phyloP scores from a whole-genome alignment of 306 rosid genomes.

The Casuarina equisetifolia region DNA sequence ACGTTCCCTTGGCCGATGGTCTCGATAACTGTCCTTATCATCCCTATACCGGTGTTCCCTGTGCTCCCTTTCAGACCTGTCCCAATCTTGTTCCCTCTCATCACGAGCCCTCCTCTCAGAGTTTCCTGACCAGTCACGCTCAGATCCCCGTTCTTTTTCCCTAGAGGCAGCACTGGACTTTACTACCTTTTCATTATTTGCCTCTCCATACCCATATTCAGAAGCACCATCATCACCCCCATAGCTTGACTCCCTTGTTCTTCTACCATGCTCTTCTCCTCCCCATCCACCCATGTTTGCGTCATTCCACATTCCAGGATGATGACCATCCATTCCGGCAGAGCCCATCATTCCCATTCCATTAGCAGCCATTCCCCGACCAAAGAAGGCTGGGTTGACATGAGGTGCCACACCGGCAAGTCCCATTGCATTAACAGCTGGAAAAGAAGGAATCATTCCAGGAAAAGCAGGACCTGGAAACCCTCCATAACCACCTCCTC shows the following conservation, averaged over 20 bases:
- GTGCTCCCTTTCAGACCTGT: conserved; percentile 39
- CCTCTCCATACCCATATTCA: conserved; percentile 48
- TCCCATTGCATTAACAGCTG: conserved; percentile 41
- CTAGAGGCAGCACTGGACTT: conserved; percentile 36
- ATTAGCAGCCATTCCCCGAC: conserved; percentile 44
- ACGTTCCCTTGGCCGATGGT: conserved; percentile 46
- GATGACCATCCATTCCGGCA: conserved; percentile 44
- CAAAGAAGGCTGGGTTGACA: conserved; percentile 59
- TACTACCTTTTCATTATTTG: conserved; percentile 38
- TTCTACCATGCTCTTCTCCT: conserved; percentile 44
- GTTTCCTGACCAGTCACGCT: conserved; percentile 44
- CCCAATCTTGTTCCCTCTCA: conserved; percentile 44
- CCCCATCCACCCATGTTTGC: conserved; percentile 50
- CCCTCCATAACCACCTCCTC: conserved; percentile 52
- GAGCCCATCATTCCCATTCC: conserved; percentile 57
- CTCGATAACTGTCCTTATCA: conserved; percentile 42
- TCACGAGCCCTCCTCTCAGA: conserved; percentile 53
- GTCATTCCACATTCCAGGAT: conserved; percentile 49
- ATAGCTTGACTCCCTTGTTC: conserved; percentile 47
- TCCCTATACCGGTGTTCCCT: conserved; percentile 44
- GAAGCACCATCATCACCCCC: conserved; percentile 52
- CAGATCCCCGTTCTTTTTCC: conserved; percentile 49
- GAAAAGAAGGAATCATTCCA: conserved; percentile 50
- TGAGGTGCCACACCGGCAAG: conserved; percentile 53
- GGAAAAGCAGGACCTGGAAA: conserved; percentile 49